Evolutionary conservation across 2,329 filamentous ascomycete species (phyloP), one percentile per base, ranked within the genome.

Genomic region (Colletotrichum gloeosporioides): DNA sequence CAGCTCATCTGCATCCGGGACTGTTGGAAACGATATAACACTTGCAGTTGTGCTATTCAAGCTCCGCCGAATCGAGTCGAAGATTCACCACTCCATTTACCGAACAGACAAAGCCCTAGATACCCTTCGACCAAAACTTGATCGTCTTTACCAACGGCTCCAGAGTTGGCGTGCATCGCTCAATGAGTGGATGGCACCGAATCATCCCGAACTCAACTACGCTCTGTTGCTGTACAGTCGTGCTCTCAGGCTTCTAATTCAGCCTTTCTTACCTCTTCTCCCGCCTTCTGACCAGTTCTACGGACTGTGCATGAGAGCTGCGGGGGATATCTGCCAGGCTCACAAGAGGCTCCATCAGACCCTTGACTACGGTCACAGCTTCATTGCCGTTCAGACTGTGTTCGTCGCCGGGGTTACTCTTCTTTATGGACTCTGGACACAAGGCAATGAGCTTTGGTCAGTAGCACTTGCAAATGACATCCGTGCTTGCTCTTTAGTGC

Each of bases 141-240:
- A 87, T 76, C 84, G 82, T 7, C 82, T 89, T 2, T 85, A 87
- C 63, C 82, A 84, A 36, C 83, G 87, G 64, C 83, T 90, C 82
- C n/a, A 78, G 77, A 13, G 80, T 73, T 93, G 91, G 82, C 84
- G 92, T 15, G 90, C 91, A 22, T 92, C 91, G 2, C 88, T 89
- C 10, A 82, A 92, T 25, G 88, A 90, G 5, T 91, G 88, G 53
- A 83, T 90, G 4, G 85, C 89, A 4, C 87, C 86, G 4, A 88
- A 88, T 4, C 88, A 88, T 80, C 34, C 85, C 83, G 86, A 88
- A 71, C 80, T 86, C 8, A 87, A 89, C 77, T 89, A 89, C 70
- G 84, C 87, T 2, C 84, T 88, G 78, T 82, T 90, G 13, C 87
- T 89, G 77, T 90, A 89, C 77, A 85, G 90, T 78, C 85, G 88